phyloP scores from a whole-genome alignment of 345 rosid genomes.

The Murraya paniculata region DNA sequence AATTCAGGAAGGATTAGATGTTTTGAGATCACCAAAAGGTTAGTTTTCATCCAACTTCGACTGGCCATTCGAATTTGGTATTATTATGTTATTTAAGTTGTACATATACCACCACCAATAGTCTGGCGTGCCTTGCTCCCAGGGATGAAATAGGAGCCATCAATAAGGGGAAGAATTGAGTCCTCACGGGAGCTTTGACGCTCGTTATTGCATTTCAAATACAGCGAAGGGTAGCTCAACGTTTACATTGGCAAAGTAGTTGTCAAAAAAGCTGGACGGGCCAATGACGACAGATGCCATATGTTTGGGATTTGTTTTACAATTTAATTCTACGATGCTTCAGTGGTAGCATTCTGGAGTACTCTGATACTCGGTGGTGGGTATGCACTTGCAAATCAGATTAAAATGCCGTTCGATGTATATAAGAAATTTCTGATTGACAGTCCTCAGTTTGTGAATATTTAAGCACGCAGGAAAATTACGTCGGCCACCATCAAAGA shows the following conservation, averaged over 20 bases:
- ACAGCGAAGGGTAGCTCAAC: no score
- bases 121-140: background rate
- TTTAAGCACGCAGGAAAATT: no score
- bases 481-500: no score
- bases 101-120: background rate
- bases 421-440: no score
- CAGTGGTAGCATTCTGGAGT: background rate
- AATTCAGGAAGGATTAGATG: constrained; percentile 27
- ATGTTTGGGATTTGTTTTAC: background rate
- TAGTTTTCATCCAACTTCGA: constrained; percentile 5
- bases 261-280: background rate
- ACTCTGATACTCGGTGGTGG: background rate
- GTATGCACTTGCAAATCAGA: background rate
- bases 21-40: constrained; percentile 27
- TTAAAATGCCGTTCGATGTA: background rate
- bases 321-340: background rate
- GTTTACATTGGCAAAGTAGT: background rate
- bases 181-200: background rate
- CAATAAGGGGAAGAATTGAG: background rate
- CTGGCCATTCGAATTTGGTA: background rate
- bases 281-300: background rate
- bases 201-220: background rate
- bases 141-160: constrained; percentile 11
- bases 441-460: no score
- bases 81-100: background rate